Evolutionary conservation across 2,329 filamentous ascomycete genomes (phyloP).

Genomic region (Stemphylium beticola): DNA sequence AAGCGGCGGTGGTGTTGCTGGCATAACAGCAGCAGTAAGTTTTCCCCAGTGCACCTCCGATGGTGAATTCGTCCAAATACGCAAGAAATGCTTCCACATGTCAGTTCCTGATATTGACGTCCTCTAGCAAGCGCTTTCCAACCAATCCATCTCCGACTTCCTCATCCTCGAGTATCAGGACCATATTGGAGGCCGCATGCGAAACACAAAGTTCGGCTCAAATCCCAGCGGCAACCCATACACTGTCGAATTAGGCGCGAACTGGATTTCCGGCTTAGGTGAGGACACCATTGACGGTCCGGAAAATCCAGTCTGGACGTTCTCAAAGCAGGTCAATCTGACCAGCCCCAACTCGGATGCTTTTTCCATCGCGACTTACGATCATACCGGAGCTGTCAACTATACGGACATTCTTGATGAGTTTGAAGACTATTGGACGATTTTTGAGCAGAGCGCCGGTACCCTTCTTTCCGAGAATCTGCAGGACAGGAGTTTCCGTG

Average conservation of each 20-base stretch:
- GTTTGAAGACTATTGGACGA: slow-evolving; percentile 56
- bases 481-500: slow-evolving; percentile 66
- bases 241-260: slow-evolving; percentile 69
- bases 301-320: slow-evolving; percentile 68
- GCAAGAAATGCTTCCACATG: too few species aligned
- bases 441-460: slow-evolving; percentile 61
- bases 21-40: slow-evolving; percentile 65
- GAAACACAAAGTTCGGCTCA: slow-evolving; percentile 64
- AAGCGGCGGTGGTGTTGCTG: slow-evolving; percentile 65
- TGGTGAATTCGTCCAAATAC: background rate
- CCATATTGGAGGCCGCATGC: slow-evolving; percentile 67
- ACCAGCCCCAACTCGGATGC: slow-evolving; percentile 65
- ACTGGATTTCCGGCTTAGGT: slow-evolving; percentile 64
- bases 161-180: slow-evolving; percentile 69
- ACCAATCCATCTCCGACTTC: slow-evolving; percentile 68
- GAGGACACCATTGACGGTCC: slow-evolving; percentile 30
- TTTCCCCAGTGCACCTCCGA: background rate
- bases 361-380: slow-evolving; percentile 64
- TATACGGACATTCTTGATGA: slow-evolving; percentile 59
- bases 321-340: slow-evolving; percentile 65
- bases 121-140: slow-evolving; percentile 62
- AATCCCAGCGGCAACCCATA: slow-evolving; percentile 59
- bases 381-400: slow-evolving; percentile 62
- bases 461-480: slow-evolving; percentile 64
- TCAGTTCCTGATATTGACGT: slow-evolving; percentile 4